Conservation (phyloP, 176 grass and related monocot species). For the Zoysia japonica region DNA sequence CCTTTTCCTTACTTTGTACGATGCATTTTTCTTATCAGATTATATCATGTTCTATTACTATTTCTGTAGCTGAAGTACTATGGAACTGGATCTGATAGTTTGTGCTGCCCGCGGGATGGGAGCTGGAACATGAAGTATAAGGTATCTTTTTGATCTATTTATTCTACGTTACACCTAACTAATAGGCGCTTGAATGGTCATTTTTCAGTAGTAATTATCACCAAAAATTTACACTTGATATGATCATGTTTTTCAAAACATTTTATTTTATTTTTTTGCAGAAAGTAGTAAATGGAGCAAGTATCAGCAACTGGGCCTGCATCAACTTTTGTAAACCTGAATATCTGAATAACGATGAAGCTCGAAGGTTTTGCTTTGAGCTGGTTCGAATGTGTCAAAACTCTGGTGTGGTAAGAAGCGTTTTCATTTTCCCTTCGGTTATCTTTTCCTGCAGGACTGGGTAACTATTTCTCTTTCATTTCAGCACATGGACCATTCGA, state of each 20-base stretch:
- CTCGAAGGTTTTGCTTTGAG: background rate
- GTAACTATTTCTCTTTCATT: constrained; percentile 12
- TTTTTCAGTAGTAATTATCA: too few species aligned
- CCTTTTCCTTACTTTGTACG: background rate
- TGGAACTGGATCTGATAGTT: constrained; percentile 39
- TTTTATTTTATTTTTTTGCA: constrained; percentile 30
- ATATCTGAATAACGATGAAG: background rate
- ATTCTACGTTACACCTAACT: too few species aligned
- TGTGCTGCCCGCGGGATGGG: constrained; percentile 31
- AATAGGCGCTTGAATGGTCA: background rate
- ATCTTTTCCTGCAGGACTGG: background rate
- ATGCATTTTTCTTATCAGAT: background rate
- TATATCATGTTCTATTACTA: background rate
- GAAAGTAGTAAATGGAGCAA: constrained; percentile 45
- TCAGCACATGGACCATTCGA: constrained; percentile 23
- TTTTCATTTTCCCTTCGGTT: background rate
- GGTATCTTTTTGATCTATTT: constrained; percentile 23
- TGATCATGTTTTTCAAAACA: background rate
- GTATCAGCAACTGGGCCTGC: constrained; percentile 24
- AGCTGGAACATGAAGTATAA: constrained; percentile 58
- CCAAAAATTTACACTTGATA: background rate
- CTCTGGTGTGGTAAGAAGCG: constrained; percentile 46
- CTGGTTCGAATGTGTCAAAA: background rate
- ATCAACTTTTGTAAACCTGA: constrained; percentile 27
- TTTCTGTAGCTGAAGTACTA: constrained; percentile 60